Evolutionary conservation across 805 yeast species (phyloP).

Genomic region (Wickerhamiella slavikovae): DNA sequence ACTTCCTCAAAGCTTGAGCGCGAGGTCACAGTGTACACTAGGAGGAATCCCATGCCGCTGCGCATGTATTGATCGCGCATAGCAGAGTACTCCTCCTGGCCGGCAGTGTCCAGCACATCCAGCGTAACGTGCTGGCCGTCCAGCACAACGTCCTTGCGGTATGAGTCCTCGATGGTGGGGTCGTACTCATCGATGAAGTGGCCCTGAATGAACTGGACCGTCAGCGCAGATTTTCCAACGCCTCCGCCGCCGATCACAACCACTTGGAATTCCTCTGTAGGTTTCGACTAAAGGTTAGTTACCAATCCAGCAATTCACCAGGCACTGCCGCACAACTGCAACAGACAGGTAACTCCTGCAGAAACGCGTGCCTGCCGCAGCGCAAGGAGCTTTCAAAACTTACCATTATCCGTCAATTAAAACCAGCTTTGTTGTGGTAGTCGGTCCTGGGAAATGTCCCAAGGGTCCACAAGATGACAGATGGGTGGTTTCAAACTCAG

Average conservation of each 20-base stretch:
- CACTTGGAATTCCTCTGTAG: constrained; percentile 51
- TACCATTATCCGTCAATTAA: too few relatives aligned
- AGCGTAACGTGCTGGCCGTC: constrained; percentile 58
- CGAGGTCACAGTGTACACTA: constrained; percentile 73
- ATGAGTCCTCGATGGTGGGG: constrained; percentile 73
- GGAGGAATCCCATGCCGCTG: constrained; percentile 81
- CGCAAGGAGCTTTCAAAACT: too few relatives aligned
- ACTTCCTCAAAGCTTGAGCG: constrained; percentile 72
- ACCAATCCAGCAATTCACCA: too few relatives aligned
- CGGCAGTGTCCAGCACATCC: constrained; percentile 94
- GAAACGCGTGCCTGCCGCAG: too few relatives aligned
- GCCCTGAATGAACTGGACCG: constrained; percentile 83
- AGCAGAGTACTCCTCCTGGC: constrained; percentile 92
- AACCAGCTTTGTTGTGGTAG: too few relatives aligned
- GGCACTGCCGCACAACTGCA: too few relatives aligned
- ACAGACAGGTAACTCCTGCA: too few relatives aligned
- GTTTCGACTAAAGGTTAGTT: constrained; percentile 2
- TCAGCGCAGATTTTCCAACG: constrained; percentile 92
- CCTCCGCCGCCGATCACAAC: constrained; percentile 99
- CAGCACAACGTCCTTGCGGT: constrained; percentile 65
- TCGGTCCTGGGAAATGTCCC: too few relatives aligned
- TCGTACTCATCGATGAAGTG: constrained; percentile 96
- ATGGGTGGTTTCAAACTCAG: too few relatives aligned
- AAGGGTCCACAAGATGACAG: too few relatives aligned
- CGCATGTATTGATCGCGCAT: constrained; percentile 91